phyloP scores from a whole-genome alignment of 495 filamentous ascomycete species.

The Neurospora sp. region DNA sequence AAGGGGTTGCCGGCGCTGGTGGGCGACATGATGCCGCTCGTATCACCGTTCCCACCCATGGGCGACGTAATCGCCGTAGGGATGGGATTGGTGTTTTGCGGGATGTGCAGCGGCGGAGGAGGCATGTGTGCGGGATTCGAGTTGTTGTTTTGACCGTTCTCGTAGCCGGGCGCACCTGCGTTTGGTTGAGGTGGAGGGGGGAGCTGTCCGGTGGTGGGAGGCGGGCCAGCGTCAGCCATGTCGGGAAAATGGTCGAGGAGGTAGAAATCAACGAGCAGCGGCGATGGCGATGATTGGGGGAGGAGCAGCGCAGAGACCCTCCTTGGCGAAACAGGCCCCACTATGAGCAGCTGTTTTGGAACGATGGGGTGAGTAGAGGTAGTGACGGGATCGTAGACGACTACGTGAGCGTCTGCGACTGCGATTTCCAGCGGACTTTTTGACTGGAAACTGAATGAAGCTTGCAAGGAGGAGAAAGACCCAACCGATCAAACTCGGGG shows the following conservation, averaged over 20 bases:
- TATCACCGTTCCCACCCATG: constrained; percentile 54
- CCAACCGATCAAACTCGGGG: background rate
- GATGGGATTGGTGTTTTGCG: constrained; percentile 94
- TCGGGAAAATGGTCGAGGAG: constrained; percentile 18
- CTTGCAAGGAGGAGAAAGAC: background rate
- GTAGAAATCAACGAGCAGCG: background rate
- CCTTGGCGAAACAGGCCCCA: constrained; percentile 15
- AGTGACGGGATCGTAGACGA: background rate
- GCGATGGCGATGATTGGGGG: constrained; percentile 9
- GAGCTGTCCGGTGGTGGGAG: constrained; percentile 46
- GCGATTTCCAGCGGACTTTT: background rate
- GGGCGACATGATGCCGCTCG: constrained; percentile 67
- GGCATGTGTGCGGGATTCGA: constrained; percentile 80
- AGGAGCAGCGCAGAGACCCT: constrained; percentile 1
- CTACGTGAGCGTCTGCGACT: background rate
- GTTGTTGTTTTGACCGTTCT: constrained; percentile 56
- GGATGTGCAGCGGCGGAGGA: constrained; percentile 85
- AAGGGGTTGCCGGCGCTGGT: constrained; percentile 62
- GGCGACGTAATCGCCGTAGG: constrained; percentile 87
- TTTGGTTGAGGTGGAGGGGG: constrained; percentile 57
- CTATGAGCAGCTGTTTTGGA: background rate
- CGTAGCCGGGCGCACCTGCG: constrained; percentile 60
- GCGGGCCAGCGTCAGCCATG: constrained; percentile 60
- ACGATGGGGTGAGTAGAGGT: background rate
- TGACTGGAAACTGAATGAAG: background rate